These are phyloP conservation scores for Picochlorum sp. DNA, from an alignment of 139 green algal species.

Conservation along the genomic window DNA sequence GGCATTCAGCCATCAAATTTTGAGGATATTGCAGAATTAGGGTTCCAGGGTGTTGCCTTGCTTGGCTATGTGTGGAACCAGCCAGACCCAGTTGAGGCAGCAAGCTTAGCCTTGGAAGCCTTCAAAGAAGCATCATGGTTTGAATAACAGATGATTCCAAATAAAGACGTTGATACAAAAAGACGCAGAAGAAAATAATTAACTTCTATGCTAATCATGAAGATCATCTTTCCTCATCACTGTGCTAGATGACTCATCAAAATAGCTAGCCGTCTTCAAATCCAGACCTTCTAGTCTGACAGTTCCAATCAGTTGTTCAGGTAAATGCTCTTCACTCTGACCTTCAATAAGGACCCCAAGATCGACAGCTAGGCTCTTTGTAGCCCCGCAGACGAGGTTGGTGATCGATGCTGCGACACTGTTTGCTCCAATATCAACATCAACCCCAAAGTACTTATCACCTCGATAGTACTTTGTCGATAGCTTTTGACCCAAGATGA, in stretches of 20 bases:
- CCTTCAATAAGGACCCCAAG: slow-evolving; percentile 27
- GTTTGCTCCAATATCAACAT: slow-evolving; percentile 27
- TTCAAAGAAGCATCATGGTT: not conserved
- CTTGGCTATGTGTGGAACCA: slow-evolving; percentile 32
- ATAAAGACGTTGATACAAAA: no score
- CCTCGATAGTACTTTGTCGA: slow-evolving; percentile 29
- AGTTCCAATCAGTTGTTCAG: slow-evolving; percentile 27
- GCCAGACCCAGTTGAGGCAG: slow-evolving; percentile 21
- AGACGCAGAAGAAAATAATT: no score
- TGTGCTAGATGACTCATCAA: slow-evolving; percentile 15
- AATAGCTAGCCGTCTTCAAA: slow-evolving; percentile 14
- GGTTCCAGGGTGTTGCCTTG: slow-evolving; percentile 38
- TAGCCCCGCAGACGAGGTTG: slow-evolving; percentile 23
- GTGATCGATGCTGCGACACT: slow-evolving; percentile 21
- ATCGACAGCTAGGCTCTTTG: slow-evolving; percentile 23
- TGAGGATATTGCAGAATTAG: slow-evolving; percentile 12
- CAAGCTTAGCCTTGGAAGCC: not conserved
- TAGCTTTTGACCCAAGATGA: slow-evolving; percentile 57
- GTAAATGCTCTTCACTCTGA: slow-evolving; percentile 13
- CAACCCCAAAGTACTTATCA: slow-evolving; percentile 25
- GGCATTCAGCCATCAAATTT: slow-evolving; percentile 8
- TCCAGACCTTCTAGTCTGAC: slow-evolving; percentile 4
- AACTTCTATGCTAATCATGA: no score
- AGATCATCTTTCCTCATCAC: slow-evolving; percentile 1
- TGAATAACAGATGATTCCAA: not conserved